A percentile compares a stretch with the other conserved stretches of the same genome.
phyloP scores from a whole-genome alignment of 495 filamentous ascomycete species.

The Podospora appendiculata region DNA sequence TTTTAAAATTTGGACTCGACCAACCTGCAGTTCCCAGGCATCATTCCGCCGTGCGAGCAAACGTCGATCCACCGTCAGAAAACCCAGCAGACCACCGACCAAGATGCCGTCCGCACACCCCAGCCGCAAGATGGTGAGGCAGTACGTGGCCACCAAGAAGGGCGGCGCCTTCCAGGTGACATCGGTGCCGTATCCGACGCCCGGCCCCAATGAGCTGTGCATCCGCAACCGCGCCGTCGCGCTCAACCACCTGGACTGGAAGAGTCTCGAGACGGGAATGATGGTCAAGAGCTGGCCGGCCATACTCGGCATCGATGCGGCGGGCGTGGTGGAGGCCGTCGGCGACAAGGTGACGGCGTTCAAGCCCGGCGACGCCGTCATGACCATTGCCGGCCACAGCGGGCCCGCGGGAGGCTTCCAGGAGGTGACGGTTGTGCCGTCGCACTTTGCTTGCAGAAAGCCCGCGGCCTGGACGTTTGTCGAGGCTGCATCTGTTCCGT shows the following conservation, averaged over 20 bases:
- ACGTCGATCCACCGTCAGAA: too few relatives aligned
- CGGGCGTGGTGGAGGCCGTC: constrained; percentile 30
- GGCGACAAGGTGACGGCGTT: constrained; percentile 20
- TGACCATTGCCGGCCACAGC: constrained; percentile 16
- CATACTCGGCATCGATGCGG: constrained; percentile 30
- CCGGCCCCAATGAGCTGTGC: constrained; percentile 23
- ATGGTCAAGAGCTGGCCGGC: constrained; percentile 25
- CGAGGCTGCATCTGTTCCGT: constrained; percentile 37
- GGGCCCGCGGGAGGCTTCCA: constrained; percentile 29
- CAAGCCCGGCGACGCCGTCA: constrained; percentile 33
- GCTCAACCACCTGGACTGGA: constrained; percentile 32
- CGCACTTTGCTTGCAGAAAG: constrained; percentile 31
- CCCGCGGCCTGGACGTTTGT: constrained; percentile 28
- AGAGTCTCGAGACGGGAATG: constrained; percentile 26
- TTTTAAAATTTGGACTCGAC: too few relatives aligned
- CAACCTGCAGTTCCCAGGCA: too few relatives aligned
- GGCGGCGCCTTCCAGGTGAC: constrained; percentile 6
- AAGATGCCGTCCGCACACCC: background rate
- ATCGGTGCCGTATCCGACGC: constrained; percentile 12
- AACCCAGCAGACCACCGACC: too few relatives aligned
- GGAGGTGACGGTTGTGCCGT: constrained; percentile 25
- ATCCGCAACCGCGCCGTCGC: constrained; percentile 28
- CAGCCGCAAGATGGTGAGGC: constrained; percentile 2
- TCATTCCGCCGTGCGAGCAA: too few relatives aligned
- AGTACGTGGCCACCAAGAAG: constrained; percentile 5